Evolutionary conservation across 352 stramenopile genomes (phyloP), one percentile per base, ranked within the genome.

Genomic region (Globisporangium okanoganense): DNA sequence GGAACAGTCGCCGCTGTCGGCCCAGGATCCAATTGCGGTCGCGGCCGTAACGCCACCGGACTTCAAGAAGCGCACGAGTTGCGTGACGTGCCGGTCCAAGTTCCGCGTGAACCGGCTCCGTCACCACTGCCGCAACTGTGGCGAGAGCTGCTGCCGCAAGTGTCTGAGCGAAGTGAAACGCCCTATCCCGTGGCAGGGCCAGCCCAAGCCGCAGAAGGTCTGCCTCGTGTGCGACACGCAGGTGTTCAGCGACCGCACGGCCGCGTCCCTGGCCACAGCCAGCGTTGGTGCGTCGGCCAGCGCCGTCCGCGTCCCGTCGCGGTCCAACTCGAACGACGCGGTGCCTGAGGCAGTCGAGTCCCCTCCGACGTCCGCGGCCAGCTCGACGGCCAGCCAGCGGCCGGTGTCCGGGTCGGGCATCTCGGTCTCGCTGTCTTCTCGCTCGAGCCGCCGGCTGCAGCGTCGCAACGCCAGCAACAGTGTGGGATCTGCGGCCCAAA

Each of bases 121-220:
- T n/a, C 71, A 88, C 56, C 81, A 90, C 66, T 90, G 81, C 65
- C 79, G 79, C 40, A 76, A 84, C 51, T 90, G 81, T 48, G 71
- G 81, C 45, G 67, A 82, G 31, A 87, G 76, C 60, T 86, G 74
- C 62, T 88, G 78, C 63, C 18, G 73, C 45, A 65, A 75, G 55
- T 90, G 81, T 48, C 62, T 79, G 58, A 84, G 75, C 52, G 41
- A 41, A 16, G 68, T 57, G 48, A 73, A 76, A 14, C 72, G 55
- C 3, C 10, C 62, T 5, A 69, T 90, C 41, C 74, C 76, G 13
- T 60, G 55, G 22, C 78, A 72, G 40, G 70, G 70, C 16, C 58
- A 73, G 5, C 3, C 29, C 9, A 83, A 76, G 27, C 76, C 72
- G 29, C 80, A 90, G 60, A 87, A 85, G 62, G 57, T 90, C 18